Evolutionary conservation across 1,284 basidiomycete species (phyloP).

Genomic region (Schizophyllum amplum): DNA sequence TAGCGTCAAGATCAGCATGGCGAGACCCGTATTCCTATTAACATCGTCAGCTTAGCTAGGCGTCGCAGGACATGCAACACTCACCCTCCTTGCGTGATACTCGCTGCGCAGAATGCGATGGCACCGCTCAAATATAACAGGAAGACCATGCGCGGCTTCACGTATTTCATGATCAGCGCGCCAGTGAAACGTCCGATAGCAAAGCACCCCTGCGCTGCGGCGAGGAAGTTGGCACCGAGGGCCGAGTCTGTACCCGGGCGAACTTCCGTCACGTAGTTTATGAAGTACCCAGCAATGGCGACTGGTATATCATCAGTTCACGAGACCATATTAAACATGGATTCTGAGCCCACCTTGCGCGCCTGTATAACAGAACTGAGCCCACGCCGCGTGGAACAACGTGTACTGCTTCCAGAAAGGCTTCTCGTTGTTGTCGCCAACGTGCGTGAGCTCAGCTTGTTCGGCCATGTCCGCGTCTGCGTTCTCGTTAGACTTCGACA

Average conservation of each 20-base stretch:
- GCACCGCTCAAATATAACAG: constrained; percentile 20
- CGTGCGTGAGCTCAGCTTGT: constrained; percentile 26
- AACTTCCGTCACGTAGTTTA: constrained; percentile 25
- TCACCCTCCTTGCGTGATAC: constrained; percentile 19
- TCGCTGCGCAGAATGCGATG: constrained; percentile 22
- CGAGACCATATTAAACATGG: neutral
- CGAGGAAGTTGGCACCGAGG: constrained; percentile 23
- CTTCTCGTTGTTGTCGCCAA: constrained; percentile 17
- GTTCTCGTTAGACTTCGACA: no score
- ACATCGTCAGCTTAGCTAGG: no score
- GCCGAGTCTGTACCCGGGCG: constrained; percentile 17
- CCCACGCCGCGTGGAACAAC: constrained; percentile 24
- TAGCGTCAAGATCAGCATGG: constrained; percentile 23
- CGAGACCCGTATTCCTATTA: constrained; percentile 19
- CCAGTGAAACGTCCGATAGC: constrained; percentile 25
- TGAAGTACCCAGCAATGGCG: constrained; percentile 25
- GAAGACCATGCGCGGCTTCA: constrained; percentile 23
- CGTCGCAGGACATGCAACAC: neutral
- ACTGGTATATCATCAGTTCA: constrained; percentile 14
- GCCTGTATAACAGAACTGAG: constrained; percentile 27
- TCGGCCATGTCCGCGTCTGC: constrained; percentile 26
- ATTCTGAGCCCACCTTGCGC: constrained; percentile 19
- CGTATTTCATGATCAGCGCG: constrained; percentile 21
- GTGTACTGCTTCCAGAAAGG: constrained; percentile 23
- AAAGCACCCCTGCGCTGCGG: constrained; percentile 26